Evolutionary conservation across 345 rosid genomes (phyloP).

Genomic region (Combretum micranthum): DNA sequence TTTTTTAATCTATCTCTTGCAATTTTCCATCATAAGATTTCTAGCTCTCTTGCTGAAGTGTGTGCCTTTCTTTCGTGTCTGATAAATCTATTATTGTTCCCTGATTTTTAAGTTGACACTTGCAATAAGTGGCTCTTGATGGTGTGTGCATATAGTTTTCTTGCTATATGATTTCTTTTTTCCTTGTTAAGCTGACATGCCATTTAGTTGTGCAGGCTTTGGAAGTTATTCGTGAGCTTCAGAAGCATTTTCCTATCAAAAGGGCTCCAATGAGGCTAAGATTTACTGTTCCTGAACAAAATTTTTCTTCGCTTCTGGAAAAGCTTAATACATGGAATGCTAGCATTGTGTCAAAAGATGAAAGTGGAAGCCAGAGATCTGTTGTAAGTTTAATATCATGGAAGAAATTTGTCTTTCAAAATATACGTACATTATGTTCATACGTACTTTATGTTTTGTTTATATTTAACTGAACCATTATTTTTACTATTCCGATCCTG

Average conservation of each 20-base stretch:
- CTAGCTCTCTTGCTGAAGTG: too few relatives aligned
- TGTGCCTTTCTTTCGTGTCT: too few relatives aligned
- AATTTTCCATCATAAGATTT: not conserved
- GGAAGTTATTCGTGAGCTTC: conserved; percentile 89
- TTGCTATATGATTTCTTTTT: too few relatives aligned
- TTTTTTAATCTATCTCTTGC: not conserved
- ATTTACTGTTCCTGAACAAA: conserved; percentile 42
- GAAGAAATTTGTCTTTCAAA: not conserved
- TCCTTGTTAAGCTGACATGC: not conserved
- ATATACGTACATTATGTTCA: not conserved
- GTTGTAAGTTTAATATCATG: conserved; percentile 41
- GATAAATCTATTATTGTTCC: too few relatives aligned
- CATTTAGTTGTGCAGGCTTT: conserved; percentile 49
- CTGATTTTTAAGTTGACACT: too few relatives aligned
- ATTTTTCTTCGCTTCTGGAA: conserved; percentile 42
- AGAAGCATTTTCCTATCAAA: conserved; percentile 86
- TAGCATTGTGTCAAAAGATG: conserved; percentile 64
- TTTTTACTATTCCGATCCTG: too few relatives aligned
- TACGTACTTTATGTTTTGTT: not conserved
- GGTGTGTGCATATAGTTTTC: too few relatives aligned
- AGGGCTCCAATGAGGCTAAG: conserved; percentile 89
- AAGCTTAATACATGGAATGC: conserved; percentile 61
- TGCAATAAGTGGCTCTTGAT: too few relatives aligned
- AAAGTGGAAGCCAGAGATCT: conserved; percentile 56
- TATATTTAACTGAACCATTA: too few relatives aligned